Evolutionary conservation across 805 yeast genomes (phyloP), one percentile per base, ranked within the genome.

Genomic region (Diddensiella santjacobensis): DNA sequence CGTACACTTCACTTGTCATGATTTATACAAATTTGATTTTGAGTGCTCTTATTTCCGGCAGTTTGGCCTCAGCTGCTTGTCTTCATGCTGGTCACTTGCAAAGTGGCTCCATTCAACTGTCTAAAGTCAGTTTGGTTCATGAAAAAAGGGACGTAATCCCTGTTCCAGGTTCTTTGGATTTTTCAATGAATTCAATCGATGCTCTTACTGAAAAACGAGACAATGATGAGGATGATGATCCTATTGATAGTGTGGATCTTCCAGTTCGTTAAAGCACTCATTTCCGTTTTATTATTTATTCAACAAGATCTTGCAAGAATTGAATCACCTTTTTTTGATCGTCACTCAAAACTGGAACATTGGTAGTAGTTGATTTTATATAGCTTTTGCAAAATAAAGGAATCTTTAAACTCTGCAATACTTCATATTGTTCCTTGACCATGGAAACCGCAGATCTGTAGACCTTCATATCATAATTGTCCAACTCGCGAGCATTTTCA

Each of bases 261-360:
- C 20, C 20, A 35, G 8, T 17, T 15, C 6, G 15, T 17, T 35
- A 6, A 35, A 17, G 15, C 6, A 8, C 38, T 8, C 8, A 17
- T 35, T 35, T 15, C 8, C 10, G 18, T 6, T 17, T n/a, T 6
- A 6, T 35, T 26, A 22, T 13, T 26, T 19, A 47, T 42, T n/a
- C 41, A 33, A n/a, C 38, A 17, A 49, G 29, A 20, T 55, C 58
- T 18, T 40, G 35, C 13, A 57, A 31, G 13, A 57, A 49, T 22
- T 51, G 51, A 17, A 57, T 33, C 3, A 57, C 15, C 42, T 53
- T 55, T 22, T 30, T 40, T 39, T 47, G 46, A 36, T 57, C 58
- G 8, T 33, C 39, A 3, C 13, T 19, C 11, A 55, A 39, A 4
- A 45, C 10, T 24, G 43, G 35, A 35, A 26, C 15, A 6, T 24